Percentiles rank a stretch among this genome's conserved stretches.
phyloP scores from a whole-genome alignment of 768 basidiomycete species.

The Galerina sulciceps region DNA sequence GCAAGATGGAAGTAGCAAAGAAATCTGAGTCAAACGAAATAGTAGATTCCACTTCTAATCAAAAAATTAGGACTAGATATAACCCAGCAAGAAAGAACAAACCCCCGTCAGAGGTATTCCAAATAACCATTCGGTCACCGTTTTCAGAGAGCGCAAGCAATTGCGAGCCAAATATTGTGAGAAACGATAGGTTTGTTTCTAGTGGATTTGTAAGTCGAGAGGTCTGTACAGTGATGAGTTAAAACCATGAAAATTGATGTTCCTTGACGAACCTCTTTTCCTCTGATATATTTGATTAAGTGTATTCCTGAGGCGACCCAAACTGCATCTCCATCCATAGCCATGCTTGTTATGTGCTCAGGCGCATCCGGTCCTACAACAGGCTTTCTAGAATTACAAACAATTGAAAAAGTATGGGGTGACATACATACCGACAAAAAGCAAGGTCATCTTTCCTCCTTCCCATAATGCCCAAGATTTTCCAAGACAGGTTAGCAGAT shows the following conservation, averaged over 20 bases:
- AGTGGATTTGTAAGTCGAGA: slow-evolving; percentile 67
- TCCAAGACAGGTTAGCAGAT: slow-evolving; percentile 87
- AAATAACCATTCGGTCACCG: slow-evolving; percentile 76
- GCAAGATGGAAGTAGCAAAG: slow-evolving; percentile 82
- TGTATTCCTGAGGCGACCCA: slow-evolving; percentile 76
- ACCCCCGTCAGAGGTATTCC: slow-evolving; percentile 73
- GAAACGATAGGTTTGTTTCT: slow-evolving; percentile 58
- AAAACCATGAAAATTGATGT: neutral
- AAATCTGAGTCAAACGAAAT: slow-evolving; percentile 85
- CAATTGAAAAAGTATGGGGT: neutral
- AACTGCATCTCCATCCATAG: slow-evolving; percentile 84
- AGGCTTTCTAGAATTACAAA: slow-evolving; percentile 3
- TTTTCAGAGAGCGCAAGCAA: slow-evolving; percentile 81
- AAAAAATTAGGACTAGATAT: slow-evolving; percentile 2
- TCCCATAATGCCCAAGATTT: slow-evolving; percentile 96
- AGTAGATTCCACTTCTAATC: slow-evolving; percentile 62
- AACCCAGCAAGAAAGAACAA: slow-evolving; percentile 16
- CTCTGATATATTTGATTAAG: slow-evolving; percentile 81
- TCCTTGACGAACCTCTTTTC: slow-evolving; percentile 71
- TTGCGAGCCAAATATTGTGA: slow-evolving; percentile 81
- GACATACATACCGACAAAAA: slow-evolving; percentile 86
- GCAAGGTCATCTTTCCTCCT: slow-evolving; percentile 86
- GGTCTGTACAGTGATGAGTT: slow-evolving; percentile 42
- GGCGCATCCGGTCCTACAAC: slow-evolving; percentile 79
- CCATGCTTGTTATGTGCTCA: slow-evolving; percentile 73